phyloP scores from a whole-genome alignment of 177 flowering plant genomes.

The Telopea speciosissima region DNA sequence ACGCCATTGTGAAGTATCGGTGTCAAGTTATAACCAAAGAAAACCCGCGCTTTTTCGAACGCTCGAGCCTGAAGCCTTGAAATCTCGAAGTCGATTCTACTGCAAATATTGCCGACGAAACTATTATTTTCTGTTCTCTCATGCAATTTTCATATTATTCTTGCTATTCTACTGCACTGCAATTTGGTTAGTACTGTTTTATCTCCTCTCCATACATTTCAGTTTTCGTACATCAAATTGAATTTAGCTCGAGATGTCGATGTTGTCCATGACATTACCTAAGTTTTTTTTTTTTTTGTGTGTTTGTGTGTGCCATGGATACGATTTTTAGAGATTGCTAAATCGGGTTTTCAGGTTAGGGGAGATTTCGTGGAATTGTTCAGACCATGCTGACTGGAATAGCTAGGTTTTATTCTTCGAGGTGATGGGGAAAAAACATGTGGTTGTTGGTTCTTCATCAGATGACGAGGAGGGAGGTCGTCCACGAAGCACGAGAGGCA shows the following conservation, averaged over 20 bases:
- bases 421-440: slow-evolving; percentile 20
- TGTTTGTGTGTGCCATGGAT: too few relatives aligned
- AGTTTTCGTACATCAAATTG: not conserved
- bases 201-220: not conserved
- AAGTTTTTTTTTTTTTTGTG: not conserved
- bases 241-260: not conserved
- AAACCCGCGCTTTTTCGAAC: slow-evolving; percentile 9
- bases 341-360: slow-evolving; percentile 1
- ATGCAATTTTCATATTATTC: not conserved
- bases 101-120: not conserved
- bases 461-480: slow-evolving; percentile 15
- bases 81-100: not conserved
- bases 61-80: not conserved
- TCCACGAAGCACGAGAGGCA: slow-evolving; percentile 3
- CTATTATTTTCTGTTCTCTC: not conserved
- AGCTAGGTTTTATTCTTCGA: not conserved
- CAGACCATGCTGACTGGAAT: not conserved
- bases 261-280: not conserved
- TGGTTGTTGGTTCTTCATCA: slow-evolving; percentile 20
- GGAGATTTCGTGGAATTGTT: not conserved
- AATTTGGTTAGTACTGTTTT: not conserved
- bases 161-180: not conserved
- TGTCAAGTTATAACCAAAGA: not conserved
- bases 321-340: too few relatives aligned
- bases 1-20: not conserved